Percentiles rank a stretch among this genome's conserved stretches.
These are phyloP conservation scores for Chaetomium sp. DNA, from an alignment of 2,329 filamentous ascomycete species.

Conservation along the genomic window DNA sequence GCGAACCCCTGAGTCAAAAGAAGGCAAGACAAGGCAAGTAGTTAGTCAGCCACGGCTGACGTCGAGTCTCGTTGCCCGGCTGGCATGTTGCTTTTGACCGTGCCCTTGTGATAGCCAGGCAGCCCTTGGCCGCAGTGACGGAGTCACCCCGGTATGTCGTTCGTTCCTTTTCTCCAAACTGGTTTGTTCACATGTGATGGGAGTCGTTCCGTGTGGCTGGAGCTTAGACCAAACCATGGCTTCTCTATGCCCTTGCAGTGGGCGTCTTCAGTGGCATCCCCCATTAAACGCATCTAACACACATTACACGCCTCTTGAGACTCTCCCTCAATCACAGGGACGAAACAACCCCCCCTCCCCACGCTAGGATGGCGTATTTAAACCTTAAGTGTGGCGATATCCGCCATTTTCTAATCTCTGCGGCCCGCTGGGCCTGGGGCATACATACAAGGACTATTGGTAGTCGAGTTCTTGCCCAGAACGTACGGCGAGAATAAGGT, in stretches of 20 bases:
- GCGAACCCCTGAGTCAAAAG: not conserved
- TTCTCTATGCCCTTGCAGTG: not conserved
- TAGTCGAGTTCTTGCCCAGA: slow-evolving; percentile 13
- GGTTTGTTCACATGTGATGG: not conserved
- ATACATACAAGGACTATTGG: not conserved
- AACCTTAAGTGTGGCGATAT: not conserved
- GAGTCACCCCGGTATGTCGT: not conserved
- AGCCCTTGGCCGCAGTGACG: not conserved
- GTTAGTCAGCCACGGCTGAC: not conserved
- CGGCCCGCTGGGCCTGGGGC: not conserved
- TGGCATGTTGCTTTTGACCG: not conserved
- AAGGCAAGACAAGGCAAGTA: not conserved
- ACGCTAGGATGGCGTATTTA: not conserved
- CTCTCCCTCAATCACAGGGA: not conserved
- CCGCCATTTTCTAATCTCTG: not conserved
- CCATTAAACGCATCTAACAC: not conserved
- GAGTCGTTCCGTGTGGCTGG: not conserved
- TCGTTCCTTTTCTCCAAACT: not conserved
- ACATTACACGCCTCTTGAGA: no score
- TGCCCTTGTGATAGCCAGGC: not conserved
- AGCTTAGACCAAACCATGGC: not conserved
- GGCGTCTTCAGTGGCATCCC: not conserved
- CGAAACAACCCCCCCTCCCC: not conserved
- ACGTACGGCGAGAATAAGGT: slow-evolving; percentile 7
- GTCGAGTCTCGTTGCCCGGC: not conserved